Evolutionary conservation across 2,329 filamentous ascomycete species (phyloP).

Genomic region (Colletotrichum simmondsii): DNA sequence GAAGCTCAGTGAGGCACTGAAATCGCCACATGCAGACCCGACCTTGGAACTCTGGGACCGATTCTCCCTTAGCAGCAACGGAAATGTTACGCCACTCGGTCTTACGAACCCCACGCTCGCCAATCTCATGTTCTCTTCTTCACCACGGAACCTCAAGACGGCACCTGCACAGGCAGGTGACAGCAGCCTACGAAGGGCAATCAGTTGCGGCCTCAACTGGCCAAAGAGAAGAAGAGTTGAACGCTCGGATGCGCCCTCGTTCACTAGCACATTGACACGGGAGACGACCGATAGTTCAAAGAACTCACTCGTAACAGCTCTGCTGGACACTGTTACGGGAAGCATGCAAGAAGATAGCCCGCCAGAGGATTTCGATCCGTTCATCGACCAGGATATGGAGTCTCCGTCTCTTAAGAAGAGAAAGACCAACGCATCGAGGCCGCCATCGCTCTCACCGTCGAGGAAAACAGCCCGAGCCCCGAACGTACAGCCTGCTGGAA

Average conservation of each 20-base stretch:
- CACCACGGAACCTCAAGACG: constrained; percentile 68
- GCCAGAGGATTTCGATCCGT: constrained; percentile 41
- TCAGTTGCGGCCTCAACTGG: constrained; percentile 77
- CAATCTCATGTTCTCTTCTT: constrained; percentile 77
- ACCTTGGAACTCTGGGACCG: constrained; percentile 82
- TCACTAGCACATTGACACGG: constrained; percentile 46
- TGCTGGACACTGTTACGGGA: constrained; percentile 73
- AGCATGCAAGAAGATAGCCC: constrained; percentile 59
- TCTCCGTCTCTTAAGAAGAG: constrained; percentile 59
- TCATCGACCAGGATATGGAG: constrained; percentile 35
- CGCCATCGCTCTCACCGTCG: constrained; percentile 35
- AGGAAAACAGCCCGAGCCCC: not conserved
- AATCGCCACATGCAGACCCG: constrained; percentile 77
- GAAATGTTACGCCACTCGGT: constrained; percentile 54
- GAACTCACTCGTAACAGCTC: constrained; percentile 66
- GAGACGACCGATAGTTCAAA: constrained; percentile 64
- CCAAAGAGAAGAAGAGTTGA: constrained; percentile 75
- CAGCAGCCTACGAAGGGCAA: constrained; percentile 68
- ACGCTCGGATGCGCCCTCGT: constrained; percentile 51
- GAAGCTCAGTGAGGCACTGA: constrained; percentile 67
- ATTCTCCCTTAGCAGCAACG: constrained; percentile 66
- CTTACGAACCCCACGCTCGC: constrained; percentile 68
- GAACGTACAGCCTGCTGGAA: not conserved
- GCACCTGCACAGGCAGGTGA: constrained; percentile 52
- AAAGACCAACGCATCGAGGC: constrained; percentile 9